phyloP scores from a whole-genome alignment of 306 rosid genomes.

The Trifolium fragiferum region DNA sequence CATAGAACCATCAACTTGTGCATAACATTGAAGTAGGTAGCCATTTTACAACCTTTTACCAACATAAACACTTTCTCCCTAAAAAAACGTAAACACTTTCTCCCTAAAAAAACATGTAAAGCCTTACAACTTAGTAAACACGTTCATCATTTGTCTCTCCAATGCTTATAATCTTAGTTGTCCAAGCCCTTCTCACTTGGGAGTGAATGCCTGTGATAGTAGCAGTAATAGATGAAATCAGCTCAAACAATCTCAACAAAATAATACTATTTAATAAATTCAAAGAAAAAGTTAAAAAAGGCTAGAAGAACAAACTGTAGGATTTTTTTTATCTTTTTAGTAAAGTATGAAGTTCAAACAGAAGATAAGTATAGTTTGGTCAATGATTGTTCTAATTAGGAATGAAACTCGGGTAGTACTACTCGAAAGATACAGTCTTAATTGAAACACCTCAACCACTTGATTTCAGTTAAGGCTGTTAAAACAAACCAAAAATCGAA shows the following conservation, averaged over 20 bases:
- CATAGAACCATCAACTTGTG: constrained; percentile 50
- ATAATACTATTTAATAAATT: not conserved
- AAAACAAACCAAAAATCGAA: no score
- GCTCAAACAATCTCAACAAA: constrained; percentile 7
- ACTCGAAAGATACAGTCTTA: not conserved
- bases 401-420: not conserved
- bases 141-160: constrained; percentile 37
- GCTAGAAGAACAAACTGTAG: not conserved
- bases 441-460: not conserved
- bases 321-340: not conserved
- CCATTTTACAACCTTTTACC: constrained; percentile 48
- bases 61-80: constrained; percentile 39
- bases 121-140: constrained; percentile 35
- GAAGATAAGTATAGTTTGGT: not conserved
- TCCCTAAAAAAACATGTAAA: constrained; percentile 15
- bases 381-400: not conserved
- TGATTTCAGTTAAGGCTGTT: not conserved
- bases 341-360: not conserved
- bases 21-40: constrained; percentile 49
- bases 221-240: constrained; percentile 37
- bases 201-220: constrained; percentile 68
- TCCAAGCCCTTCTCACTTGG: constrained; percentile 40
- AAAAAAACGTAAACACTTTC: no score
- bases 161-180: constrained; percentile 36
- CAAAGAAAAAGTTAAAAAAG: not conserved